Percentiles rank a stretch among this genome's conserved stretches.
phyloP scores from a whole-genome alignment of 768 basidiomycete species.

The Amanita jacksonii region DNA sequence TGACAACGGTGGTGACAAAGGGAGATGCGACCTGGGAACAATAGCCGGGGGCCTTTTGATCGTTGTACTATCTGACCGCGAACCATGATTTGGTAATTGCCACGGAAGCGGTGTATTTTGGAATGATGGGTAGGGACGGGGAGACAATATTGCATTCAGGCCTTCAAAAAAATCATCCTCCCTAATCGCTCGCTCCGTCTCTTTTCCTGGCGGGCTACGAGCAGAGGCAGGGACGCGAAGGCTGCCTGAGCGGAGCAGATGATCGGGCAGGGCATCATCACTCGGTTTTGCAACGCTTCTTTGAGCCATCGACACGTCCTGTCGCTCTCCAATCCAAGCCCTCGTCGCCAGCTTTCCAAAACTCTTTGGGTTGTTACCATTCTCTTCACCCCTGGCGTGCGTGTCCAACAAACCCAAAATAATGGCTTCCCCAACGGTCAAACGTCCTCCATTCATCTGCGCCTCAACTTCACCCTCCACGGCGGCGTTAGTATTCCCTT shows the following conservation, averaged over 20 bases:
- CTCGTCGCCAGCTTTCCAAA: background rate
- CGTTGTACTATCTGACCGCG: background rate
- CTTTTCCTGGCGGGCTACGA: background rate
- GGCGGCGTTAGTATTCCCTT: background rate
- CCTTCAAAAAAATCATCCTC: background rate
- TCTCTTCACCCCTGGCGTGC: constrained; percentile 6
- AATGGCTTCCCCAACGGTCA: constrained; percentile 21
- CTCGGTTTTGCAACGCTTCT: background rate
- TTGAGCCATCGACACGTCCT: background rate
- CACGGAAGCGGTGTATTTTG: background rate
- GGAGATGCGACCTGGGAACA: background rate
- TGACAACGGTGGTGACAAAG: background rate
- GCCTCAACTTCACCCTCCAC: background rate
- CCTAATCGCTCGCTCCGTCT: constrained; percentile 3
- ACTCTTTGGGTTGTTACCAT: constrained; percentile 2
- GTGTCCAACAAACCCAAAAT: constrained; percentile 20
- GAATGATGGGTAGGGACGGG: background rate
- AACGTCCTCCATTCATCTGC: background rate
- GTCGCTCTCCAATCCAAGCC: constrained; percentile 4
- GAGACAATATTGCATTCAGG: background rate
- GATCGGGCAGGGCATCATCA: background rate
- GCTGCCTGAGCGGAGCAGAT: background rate
- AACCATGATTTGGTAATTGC: background rate
- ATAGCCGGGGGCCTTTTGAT: background rate
- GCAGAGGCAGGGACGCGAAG: background rate